Conservation (phyloP, 345 rosid genomes). For the Pugionium dolabratum region DNA sequence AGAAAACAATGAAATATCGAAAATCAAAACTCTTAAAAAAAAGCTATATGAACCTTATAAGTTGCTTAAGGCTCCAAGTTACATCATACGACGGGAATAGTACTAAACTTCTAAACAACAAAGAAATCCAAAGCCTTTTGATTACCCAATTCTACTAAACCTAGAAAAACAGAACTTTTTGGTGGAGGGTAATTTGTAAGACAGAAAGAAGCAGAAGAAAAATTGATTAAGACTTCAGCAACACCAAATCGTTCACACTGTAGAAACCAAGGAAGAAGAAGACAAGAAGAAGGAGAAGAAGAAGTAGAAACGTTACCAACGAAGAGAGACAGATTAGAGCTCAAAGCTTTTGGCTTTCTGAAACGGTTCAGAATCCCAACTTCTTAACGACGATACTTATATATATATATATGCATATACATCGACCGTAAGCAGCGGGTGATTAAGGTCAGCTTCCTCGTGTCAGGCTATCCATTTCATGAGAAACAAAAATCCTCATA, state of each 20-base stretch:
- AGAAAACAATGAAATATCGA: background rate
- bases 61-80: background rate
- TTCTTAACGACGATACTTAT: constrained; percentile 9
- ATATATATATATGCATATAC: constrained; percentile 4
- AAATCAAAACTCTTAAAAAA: background rate
- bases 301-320: constrained; percentile 11
- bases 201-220: no score
- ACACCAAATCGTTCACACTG: background rate
- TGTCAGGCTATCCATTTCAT: constrained; percentile 25
- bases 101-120: constrained; percentile 6
- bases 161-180: background rate
- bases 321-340: constrained; percentile 3
- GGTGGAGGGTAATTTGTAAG: no score
- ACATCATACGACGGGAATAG: constrained; percentile 19
- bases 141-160: background rate
- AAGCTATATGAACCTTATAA: constrained; percentile 1
- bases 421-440: constrained; percentile 2
- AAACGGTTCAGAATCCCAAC: background rate
- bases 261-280: no score
- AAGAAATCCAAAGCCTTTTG: background rate
- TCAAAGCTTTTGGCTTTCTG: constrained; percentile 10
- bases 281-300: background rate
- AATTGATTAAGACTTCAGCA: background rate
- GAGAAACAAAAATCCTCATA: constrained; percentile 13
- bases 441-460: constrained; percentile 20